Evolutionary conservation across 1,284 basidiomycete species (phyloP).

Genomic region (Cystobasidiaceae sp.): DNA sequence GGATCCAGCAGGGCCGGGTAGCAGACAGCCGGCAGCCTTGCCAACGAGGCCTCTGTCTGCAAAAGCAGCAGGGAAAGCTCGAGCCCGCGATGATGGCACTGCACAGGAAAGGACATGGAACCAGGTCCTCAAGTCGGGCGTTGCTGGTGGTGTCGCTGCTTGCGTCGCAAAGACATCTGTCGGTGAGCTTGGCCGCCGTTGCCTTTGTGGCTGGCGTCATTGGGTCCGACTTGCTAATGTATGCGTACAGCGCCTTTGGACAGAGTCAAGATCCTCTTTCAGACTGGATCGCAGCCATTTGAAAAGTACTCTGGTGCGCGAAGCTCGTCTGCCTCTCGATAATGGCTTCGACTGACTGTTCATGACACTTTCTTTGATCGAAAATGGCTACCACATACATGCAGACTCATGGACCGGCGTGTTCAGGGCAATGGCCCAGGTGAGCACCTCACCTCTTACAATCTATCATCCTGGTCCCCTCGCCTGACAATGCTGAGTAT

Average conservation of each 20-base stretch:
- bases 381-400: too few species aligned
- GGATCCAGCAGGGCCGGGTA: too few species aligned
- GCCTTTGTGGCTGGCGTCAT: background rate
- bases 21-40: too few species aligned
- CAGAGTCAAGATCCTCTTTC: conserved; percentile 97
- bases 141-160: conserved; percentile 41
- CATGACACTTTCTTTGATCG: too few species aligned
- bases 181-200: conserved; percentile 49
- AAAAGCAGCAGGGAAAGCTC: conserved; percentile 18
- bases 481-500: too few species aligned
- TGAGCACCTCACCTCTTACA: too few species aligned
- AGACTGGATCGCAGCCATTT: conserved; percentile 93
- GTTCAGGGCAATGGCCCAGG: conserved; percentile 58
- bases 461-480: background rate
- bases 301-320: conserved; percentile 81
- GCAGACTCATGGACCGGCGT: conserved; percentile 64
- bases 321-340: background rate
- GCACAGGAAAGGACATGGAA: too few species aligned
- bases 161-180: conserved; percentile 73
- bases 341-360: background rate
- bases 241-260: conserved; percentile 70
- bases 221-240: background rate
- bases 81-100: too few species aligned
- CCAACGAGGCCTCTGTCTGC: background rate
- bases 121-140: conserved; percentile 34